Conservation (phyloP, 768 basidiomycete genomes). For the Xerocomus spinulosus region DNA sequence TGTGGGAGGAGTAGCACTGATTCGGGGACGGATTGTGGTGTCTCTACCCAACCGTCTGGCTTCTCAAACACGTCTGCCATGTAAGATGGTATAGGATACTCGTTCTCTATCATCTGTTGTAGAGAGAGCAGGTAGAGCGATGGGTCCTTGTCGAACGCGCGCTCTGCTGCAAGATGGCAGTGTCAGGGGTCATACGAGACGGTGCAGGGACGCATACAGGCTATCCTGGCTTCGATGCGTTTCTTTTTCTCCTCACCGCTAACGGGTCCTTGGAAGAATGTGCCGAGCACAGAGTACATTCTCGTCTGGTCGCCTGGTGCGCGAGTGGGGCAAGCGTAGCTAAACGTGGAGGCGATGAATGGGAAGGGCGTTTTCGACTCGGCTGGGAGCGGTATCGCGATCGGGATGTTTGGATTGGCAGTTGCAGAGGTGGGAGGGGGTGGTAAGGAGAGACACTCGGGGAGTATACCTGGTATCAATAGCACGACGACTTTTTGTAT, state of each 20-base stretch:
- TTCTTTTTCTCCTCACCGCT: slow-evolving; percentile 76
- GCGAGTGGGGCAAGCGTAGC: slow-evolving; percentile 88
- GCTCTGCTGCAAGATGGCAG: slow-evolving; percentile 44
- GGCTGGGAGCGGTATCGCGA: slow-evolving; percentile 39
- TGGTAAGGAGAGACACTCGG: slow-evolving; percentile 66
- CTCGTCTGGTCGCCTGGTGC: slow-evolving; percentile 85
- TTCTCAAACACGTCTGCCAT: slow-evolving; percentile 67
- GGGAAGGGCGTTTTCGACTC: slow-evolving; percentile 41
- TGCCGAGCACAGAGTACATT: slow-evolving; percentile 81
- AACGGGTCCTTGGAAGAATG: slow-evolving; percentile 79
- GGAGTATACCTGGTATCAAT: slow-evolving; percentile 83
- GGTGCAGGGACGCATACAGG: slow-evolving; percentile 24
- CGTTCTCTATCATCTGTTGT: slow-evolving; percentile 91
- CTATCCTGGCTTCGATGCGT: slow-evolving; percentile 43
- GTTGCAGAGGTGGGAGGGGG: slow-evolving; percentile 68
- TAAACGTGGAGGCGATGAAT: slow-evolving; percentile 77
- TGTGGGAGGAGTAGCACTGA: slow-evolving; percentile 30
- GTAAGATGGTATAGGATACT: slow-evolving; percentile 86
- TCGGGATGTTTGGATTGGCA: slow-evolving; percentile 50
- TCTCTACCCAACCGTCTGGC: slow-evolving; percentile 77
- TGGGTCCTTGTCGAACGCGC: slow-evolving; percentile 58
- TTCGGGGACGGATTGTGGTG: slow-evolving; percentile 45
- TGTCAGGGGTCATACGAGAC: slow-evolving; percentile 3
- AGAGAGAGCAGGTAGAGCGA: slow-evolving; percentile 67
- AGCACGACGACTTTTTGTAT: slow-evolving; percentile 78